Percentiles rank a stretch among this genome's conserved stretches.
Conservation (phyloP, 139 green algal genomes). For the Asterochloris sp. region DNA sequence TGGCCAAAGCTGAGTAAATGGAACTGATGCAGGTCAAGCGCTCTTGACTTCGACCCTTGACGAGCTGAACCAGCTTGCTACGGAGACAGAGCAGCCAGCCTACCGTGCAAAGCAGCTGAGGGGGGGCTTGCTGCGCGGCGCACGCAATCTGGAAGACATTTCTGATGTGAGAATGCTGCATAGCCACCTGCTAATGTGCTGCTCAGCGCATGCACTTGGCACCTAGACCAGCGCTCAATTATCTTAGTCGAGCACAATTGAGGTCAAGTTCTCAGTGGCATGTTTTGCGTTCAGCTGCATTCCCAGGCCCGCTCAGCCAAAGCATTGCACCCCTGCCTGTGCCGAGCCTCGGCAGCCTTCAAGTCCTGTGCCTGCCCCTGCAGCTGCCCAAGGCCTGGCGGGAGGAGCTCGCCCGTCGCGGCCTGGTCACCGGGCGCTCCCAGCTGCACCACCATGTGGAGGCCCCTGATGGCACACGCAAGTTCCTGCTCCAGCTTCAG, state of each 20-base stretch:
- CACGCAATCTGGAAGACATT: conserved; percentile 44
- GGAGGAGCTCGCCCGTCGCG: conserved; percentile 39
- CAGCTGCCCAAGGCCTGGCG: conserved; percentile 60
- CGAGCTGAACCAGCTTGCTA: conserved; percentile 51
- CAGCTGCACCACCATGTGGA: conserved; percentile 53
- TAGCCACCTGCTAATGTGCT: not conserved
- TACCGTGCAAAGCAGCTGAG: conserved; percentile 73
- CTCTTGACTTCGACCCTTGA: conserved; percentile 47
- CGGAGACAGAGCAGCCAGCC: conserved; percentile 33
- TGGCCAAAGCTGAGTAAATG: no score
- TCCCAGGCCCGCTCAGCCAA: not conserved
- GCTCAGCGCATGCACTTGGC: no score
- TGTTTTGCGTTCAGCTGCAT: not conserved
- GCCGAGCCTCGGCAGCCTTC: not conserved
- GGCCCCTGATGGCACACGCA: conserved; percentile 77
- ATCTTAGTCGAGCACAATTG: no score
- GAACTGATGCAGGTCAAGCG: conserved; percentile 24
- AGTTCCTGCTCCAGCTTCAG: conserved; percentile 88
- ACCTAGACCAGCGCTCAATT: no score
- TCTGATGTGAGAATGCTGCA: conserved; percentile 29
- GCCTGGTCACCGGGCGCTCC: conserved; percentile 63
- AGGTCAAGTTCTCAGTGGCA: not conserved
- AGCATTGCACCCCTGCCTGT: not conserved
- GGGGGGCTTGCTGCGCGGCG: conserved; percentile 60
- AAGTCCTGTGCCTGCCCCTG: not conserved